Evolutionary conservation across 2,329 filamentous ascomycete species (phyloP).

Genomic region (Cladosporium oxysporum): DNA sequence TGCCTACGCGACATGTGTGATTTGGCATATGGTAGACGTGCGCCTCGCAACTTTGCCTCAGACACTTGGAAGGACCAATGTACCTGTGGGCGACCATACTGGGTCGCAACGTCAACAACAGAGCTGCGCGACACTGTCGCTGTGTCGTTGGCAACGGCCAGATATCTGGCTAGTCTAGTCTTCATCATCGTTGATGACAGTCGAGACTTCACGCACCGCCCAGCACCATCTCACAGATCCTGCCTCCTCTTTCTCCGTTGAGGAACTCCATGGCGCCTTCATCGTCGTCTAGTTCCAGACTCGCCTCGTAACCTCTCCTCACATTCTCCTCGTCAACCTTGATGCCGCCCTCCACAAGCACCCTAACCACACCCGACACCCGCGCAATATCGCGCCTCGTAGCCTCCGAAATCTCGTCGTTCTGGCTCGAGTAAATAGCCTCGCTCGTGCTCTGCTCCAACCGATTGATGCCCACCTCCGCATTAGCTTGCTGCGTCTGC

Average conservation of each 20-base stretch:
- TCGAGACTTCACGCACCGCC: slow-evolving; percentile 23
- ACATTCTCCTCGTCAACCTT: slow-evolving; percentile 90
- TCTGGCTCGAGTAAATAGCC: slow-evolving; percentile 92
- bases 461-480: slow-evolving; percentile 69
- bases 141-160: neutral
- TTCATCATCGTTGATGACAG: neutral
- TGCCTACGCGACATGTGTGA: neutral
- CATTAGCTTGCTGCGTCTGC: slow-evolving; percentile 43
- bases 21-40: neutral
- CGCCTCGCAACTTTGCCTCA: neutral
- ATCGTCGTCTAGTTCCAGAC: slow-evolving; percentile 70
- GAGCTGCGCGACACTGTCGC: neutral
- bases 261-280: slow-evolving; percentile 54
- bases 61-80: neutral
- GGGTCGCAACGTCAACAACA: neutral
- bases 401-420: slow-evolving; percentile 75
- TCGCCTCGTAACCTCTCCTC: slow-evolving; percentile 76
- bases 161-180: neutral
- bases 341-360: slow-evolving; percentile 78
- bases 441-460: slow-evolving; percentile 84
- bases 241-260: slow-evolving; percentile 41
- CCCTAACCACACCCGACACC: slow-evolving; percentile 76
- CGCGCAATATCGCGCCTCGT: slow-evolving; percentile 87
- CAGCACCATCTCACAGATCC: slow-evolving; percentile 40
- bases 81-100: neutral